phyloP scores from a whole-genome alignment of 495 filamentous ascomycete genomes.

The Pyrenopolyporus hunteri region DNA sequence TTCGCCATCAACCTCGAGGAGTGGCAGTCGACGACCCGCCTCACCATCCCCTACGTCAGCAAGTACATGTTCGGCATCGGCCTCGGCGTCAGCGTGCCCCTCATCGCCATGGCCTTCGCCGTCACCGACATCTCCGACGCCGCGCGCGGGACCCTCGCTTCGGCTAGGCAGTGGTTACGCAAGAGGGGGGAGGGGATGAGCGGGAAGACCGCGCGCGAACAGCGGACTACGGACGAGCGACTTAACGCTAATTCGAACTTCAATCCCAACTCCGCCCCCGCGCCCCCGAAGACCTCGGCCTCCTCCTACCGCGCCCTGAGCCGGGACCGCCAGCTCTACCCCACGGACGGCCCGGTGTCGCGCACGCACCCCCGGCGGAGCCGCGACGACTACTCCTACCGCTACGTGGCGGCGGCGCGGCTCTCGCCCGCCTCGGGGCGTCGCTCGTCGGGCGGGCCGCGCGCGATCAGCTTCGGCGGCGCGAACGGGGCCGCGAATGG shows the following conservation, averaged over 20 bases:
- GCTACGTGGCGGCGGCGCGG: slow-evolving; percentile 14
- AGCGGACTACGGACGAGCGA: too few relatives aligned
- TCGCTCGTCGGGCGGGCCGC: slow-evolving; percentile 4
- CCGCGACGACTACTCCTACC: slow-evolving; percentile 28
- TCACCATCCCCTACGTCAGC: slow-evolving; percentile 63
- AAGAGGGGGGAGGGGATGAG: neutral
- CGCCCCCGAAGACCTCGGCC: slow-evolving; percentile 27
- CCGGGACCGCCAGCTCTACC: too few relatives aligned
- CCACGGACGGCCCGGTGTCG: neutral
- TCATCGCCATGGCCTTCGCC: slow-evolving; percentile 64
- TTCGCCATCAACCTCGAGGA: slow-evolving; percentile 70
- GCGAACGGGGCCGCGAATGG: slow-evolving; percentile 4
- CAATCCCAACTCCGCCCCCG: too few relatives aligned
- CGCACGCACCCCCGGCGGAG: slow-evolving; percentile 12
- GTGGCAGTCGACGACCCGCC: slow-evolving; percentile 46
- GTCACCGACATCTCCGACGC: slow-evolving; percentile 62
- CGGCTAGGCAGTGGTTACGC: neutral
- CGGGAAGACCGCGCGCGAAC: too few relatives aligned
- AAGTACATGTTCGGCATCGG: slow-evolving; percentile 73
- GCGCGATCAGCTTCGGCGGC: slow-evolving; percentile 31
- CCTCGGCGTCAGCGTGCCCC: slow-evolving; percentile 67
- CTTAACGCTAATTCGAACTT: too few relatives aligned
- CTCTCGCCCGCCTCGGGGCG: slow-evolving; percentile 25
- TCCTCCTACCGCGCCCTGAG: slow-evolving; percentile 23
- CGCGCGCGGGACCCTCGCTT: slow-evolving; percentile 13